Percentiles rank a stretch among this genome's conserved stretches.
These are phyloP conservation scores for Apophysomyces variabilis DNA, from an alignment of 371 early-diverging fungal genomes.

Conservation along the genomic window DNA sequence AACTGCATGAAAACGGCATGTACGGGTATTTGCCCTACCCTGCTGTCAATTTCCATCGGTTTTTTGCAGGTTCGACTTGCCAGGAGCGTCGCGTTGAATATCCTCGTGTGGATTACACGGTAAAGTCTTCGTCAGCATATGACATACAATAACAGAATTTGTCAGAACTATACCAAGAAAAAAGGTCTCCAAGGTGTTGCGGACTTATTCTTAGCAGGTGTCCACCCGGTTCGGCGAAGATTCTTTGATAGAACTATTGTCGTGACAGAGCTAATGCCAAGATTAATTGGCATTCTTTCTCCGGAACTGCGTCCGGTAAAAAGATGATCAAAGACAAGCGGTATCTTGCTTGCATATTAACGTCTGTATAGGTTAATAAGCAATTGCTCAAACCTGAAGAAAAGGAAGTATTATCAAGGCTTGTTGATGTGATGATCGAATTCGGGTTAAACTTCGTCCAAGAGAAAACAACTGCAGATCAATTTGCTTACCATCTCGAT, in stretches of 20 bases:
- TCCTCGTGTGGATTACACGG: constrained; percentile 82
- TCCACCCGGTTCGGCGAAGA: constrained; percentile 55
- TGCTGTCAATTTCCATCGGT: constrained; percentile 77
- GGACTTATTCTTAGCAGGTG: constrained; percentile 49
- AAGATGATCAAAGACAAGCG: background rate
- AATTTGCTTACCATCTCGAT: constrained; percentile 71
- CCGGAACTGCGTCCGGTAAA: constrained; percentile 76
- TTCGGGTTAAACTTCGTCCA: constrained; percentile 78
- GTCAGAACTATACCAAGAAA: constrained; percentile 1
- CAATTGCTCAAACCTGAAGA: constrained; percentile 80
- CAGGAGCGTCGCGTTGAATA: constrained; percentile 75
- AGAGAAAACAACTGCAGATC: constrained; percentile 72
- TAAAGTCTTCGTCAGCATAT: constrained; percentile 21
- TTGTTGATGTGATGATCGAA: constrained; percentile 75
- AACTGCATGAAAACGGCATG: constrained; percentile 55
- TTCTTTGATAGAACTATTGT: constrained; percentile 49
- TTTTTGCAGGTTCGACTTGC: constrained; percentile 75
- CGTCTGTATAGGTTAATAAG: constrained; percentile 56
- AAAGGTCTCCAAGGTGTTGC: constrained; percentile 6
- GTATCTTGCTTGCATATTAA: background rate
- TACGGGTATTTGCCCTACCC: constrained; percentile 76
- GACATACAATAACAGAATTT: background rate
- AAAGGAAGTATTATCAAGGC: constrained; percentile 53
- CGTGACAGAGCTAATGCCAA: constrained; percentile 66
- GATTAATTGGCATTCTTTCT: constrained; percentile 75